Evolutionary conservation across 2,329 filamentous ascomycete species (phyloP), one percentile per base, ranked within the genome.

Genomic region (Aspergillus ochraceus): DNA sequence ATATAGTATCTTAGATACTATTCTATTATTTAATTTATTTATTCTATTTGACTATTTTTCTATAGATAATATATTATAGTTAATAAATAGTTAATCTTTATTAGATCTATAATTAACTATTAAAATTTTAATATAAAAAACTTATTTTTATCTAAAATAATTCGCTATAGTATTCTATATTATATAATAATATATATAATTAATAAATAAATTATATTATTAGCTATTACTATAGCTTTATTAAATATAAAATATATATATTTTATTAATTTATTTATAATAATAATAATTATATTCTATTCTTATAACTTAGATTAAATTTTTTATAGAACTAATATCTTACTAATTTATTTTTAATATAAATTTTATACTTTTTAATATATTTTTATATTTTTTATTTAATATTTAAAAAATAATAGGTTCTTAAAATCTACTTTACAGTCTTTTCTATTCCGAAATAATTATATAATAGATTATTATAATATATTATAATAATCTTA

Each of bases 1-100:
- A n/a, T n/a, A n/a, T n/a, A 56, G 22, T 60, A 50, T 42, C 14
- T n/a, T 49, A 60, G 20, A 45, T 60, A 60, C 3, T 55, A 36
- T 56, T 60, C n/a, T 20, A 60, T 14, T 26, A 45, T 56, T 10
- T 57, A 53, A 30, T 57, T 54, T 24, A 39, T 57, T 58, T 24
- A 26, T 50, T 54, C 14, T 54, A 26, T 57, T 47, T 57, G 24
- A 26, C 36, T 36, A 26, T 58, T 53, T 49, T 17, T 39, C 20
- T 58, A n/a, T 29, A 22, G 32, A 20, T 58, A 39, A 50, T 58
- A 58, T 8, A 20, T 12, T 22, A 2, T 54, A 9, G 10, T 54
- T 39, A 54, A 54, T 17, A 39, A 26, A 14, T 54, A 46, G 17
- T 54, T 46, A 54, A 50, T 51, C 14, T 20, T 36, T 50, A 54